Evolutionary conservation across 2,329 filamentous ascomycete species (phyloP).

Genomic region (Colletotrichum paranaense): DNA sequence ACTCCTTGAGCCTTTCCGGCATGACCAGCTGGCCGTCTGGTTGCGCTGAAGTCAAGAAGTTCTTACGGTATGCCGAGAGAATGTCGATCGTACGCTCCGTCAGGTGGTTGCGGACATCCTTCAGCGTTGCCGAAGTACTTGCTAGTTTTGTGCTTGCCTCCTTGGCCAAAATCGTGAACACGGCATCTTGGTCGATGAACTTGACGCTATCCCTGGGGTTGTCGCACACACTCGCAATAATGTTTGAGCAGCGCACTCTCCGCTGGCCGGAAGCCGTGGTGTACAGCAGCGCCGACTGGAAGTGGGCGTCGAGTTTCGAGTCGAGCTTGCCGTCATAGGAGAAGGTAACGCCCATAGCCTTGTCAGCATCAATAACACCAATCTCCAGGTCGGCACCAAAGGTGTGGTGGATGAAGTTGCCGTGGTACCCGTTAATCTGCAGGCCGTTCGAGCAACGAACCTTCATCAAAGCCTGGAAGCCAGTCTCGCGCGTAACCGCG

Average conservation of each 20-base stretch:
- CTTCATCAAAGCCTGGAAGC: constrained; percentile 97
- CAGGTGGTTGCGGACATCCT: constrained; percentile 85
- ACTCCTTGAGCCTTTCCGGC: constrained; percentile 95
- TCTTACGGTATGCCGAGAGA: constrained; percentile 90
- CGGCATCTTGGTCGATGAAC: constrained; percentile 95
- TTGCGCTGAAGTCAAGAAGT: constrained; percentile 84
- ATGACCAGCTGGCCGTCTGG: constrained; percentile 94
- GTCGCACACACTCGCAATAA: constrained; percentile 92
- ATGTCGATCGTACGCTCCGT: constrained; percentile 95
- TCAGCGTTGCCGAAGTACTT: constrained; percentile 75
- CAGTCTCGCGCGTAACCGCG: constrained; percentile 87
- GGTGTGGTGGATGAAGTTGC: constrained; percentile 95
- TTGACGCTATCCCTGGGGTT: constrained; percentile 87
- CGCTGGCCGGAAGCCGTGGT: constrained; percentile 91
- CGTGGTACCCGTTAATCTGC: constrained; percentile 93
- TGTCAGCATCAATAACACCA: constrained; percentile 91
- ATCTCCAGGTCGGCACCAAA: constrained; percentile 96
- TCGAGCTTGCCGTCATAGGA: constrained; percentile 98
- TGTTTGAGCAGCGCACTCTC: constrained; percentile 90
- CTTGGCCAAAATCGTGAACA: constrained; percentile 89
- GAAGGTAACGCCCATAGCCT: constrained; percentile 91
- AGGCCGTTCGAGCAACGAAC: constrained; percentile 97
- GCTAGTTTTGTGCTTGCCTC: constrained; percentile 90
- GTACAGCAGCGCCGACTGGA: constrained; percentile 94
- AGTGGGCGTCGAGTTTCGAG: constrained; percentile 94